Evolutionary conservation across 257 asterid genomes (phyloP), one percentile per base, ranked within the genome.

Genomic region (Forsythia viridissima): DNA sequence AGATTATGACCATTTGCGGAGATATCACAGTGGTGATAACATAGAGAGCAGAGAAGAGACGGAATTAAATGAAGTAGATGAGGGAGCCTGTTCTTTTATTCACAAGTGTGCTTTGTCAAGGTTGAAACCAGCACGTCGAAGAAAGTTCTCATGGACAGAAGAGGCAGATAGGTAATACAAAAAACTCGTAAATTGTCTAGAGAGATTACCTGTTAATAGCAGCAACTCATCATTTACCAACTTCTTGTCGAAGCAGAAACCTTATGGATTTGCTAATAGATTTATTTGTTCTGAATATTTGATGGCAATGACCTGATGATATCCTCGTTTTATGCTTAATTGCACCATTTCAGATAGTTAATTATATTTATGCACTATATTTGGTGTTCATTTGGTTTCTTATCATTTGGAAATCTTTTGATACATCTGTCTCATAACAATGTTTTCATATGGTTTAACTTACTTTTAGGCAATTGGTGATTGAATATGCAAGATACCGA

Each of bases 91-190:
- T 73, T 81, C 80, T 65, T 81, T 86, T 80, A 84, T 90, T 81
- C 87, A 78, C 78, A 89, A 85, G 80, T 80, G 76, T 84, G 91
- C 92, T 80, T 81, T 84, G 76, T 87, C 96, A 77, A 92, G 79
- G 80, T 85, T 84, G 84, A 89, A 83, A 68, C 74, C 89, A 42
- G 76, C 81, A 66, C 94, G 91, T 37, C 86, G 73, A 80, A 90
- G 80, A 81, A 91, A 82, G 85, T 95, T 89, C 88, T 83, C 77
- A 10, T 95, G 99, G 99, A 89, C 92, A 65, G 98, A 95, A 74
- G 93, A 86, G 76, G 91, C 95, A 76, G 99, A 93, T 73, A 92
- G 99, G 99, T 95, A 89, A 86, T 76, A 42, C 41, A 77, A 55
- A 71, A 30, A 70, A 74, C 81, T 67, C 67, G 65, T 76, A 57